Conservation (phyloP, 306 rosid genomes). For the Castanopsis chinensis region DNA sequence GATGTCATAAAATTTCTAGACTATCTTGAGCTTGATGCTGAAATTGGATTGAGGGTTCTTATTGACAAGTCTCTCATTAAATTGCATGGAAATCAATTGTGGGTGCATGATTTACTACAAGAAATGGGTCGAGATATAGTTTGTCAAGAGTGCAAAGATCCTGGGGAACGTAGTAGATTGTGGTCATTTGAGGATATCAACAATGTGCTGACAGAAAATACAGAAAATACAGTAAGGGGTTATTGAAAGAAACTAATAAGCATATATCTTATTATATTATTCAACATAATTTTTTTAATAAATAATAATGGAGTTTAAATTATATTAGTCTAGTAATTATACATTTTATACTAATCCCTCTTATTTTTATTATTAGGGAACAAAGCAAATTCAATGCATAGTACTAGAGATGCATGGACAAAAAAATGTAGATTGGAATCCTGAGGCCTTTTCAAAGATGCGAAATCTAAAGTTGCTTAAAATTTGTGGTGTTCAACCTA, state of each 20-base stretch:
- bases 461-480: constrained; percentile 19
- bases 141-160: not conserved
- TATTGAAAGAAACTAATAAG: too few species aligned
- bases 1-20: not conserved
- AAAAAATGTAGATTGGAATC: not conserved
- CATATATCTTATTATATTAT: too few species aligned
- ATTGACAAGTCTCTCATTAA: constrained; percentile 22
- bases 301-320: too few species aligned
- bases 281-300: too few species aligned
- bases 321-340: too few species aligned
- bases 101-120: constrained; percentile 35
- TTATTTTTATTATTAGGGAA: constrained; percentile 18
- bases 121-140: constrained; percentile 32
- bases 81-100: not conserved
- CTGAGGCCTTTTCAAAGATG: constrained; percentile 16
- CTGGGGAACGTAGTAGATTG: too few species aligned
- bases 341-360: not conserved
- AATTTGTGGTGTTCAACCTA: not conserved
- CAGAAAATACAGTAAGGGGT: constrained; percentile 18
- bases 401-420: too few species aligned
- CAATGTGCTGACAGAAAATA: constrained; percentile 13
- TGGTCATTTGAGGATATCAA: not conserved
- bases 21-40: not conserved
- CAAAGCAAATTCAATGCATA: constrained; percentile 16
- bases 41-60: constrained; percentile 12